Conservation (phyloP, 768 basidiomycete species). For the Omphalotus guepiniiformis region DNA sequence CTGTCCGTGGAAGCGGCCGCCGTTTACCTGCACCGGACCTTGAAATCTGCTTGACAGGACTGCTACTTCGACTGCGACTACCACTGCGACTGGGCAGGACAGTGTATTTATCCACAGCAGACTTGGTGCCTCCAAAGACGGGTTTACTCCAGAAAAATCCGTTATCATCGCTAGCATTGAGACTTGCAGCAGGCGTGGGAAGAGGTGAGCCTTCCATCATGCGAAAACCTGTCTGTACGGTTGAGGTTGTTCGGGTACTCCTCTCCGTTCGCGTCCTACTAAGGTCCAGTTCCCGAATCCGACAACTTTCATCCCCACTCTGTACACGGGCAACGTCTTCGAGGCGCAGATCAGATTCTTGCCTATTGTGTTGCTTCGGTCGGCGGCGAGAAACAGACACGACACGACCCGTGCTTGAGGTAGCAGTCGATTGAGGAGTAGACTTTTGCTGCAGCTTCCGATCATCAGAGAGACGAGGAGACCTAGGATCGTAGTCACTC, state of each 20-base stretch:
- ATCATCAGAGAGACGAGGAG: neutral
- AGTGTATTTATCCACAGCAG: constrained; percentile 36
- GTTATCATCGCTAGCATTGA: neutral
- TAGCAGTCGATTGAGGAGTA: neutral
- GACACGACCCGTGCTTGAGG: neutral
- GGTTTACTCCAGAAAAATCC: constrained; percentile 8
- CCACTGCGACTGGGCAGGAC: constrained; percentile 28
- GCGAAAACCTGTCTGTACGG: constrained; percentile 9
- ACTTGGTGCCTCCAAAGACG: neutral
- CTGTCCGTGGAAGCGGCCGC: neutral
- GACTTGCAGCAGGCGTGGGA: constrained; percentile 4
- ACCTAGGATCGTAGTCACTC: constrained; percentile 7
- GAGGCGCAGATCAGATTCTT: constrained; percentile 4
- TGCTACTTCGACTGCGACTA: constrained; percentile 23
- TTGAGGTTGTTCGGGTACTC: constrained; percentile 5
- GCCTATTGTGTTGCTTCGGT: neutral
- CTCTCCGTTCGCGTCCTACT: neutral
- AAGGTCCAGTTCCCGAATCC: neutral
- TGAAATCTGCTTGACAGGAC: constrained; percentile 17
- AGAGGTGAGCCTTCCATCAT: constrained; percentile 11
- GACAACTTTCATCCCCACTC: neutral
- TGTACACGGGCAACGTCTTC: neutral
- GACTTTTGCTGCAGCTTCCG: neutral
- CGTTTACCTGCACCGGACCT: neutral
- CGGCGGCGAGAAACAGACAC: constrained; percentile 11